Evolutionary conservation across 108 stramenopile genomes (phyloP), one percentile per base, ranked within the genome.

Genomic region (Pseudonitzschia multiseries): DNA sequence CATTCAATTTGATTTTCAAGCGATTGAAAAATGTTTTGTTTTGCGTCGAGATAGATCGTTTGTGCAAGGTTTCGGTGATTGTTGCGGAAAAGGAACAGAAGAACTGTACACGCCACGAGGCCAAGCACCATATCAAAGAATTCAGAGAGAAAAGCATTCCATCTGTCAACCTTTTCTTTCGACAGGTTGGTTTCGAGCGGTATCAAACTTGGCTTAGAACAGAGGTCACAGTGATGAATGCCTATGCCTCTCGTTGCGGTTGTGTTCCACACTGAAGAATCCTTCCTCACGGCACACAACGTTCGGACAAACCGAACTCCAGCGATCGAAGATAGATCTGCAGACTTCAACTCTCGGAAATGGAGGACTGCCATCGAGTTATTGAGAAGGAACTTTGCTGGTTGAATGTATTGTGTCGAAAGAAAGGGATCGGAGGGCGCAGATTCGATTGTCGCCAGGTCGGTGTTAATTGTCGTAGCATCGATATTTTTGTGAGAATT

Each of bases 1-100:
- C 90, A 91, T 17, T 31, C 43, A 42, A 81, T 20, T 2, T 46
- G 18, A 36, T 70, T 26, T 54, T 43, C 20, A 17, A 78, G 69
- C 17, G n/a, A 20, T 9, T 73, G 28, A 40, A 65, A 64, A 26
- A 28, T 24, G 9, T 22, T 61, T 52, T 62, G 24, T 40, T 31
- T 64, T 1, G 28, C 42, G 31, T 73, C 42, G 27, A 73, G 42
- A n/a, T 67, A 67, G 18, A 67, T 1, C n/a, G 44, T 50, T 29
- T 8, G 4, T 20, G 15, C 9, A 13, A 56, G 29, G 15, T 17
- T 24, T 32, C 20, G 53, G 13, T 70, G 18, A 27, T 29, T 22
- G 1, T 31, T n/a, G 8, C 8, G 17, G 43, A 51, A 48, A 8
- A 68, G 21, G 17, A n/a, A 57, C 41, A 74, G 4, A 42, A 76